These are phyloP conservation scores for Podospora pseudopauciseta DNA, from an alignment of 495 filamentous ascomycete species.

Conservation along the genomic window DNA sequence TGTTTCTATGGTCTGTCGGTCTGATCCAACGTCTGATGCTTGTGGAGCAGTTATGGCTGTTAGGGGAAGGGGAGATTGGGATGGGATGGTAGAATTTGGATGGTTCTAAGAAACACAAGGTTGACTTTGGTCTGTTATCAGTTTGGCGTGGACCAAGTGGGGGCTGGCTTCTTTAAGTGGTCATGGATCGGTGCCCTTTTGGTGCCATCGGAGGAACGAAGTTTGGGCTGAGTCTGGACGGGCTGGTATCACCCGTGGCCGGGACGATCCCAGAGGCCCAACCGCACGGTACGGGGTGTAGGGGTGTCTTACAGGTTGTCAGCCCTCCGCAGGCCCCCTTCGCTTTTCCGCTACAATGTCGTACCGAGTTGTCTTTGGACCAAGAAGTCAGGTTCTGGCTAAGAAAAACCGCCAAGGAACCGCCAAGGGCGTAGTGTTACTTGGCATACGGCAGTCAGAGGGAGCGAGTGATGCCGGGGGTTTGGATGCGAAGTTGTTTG, in stretches of 20 bases:
- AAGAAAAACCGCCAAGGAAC: conserved; percentile 20
- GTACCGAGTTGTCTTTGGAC: conserved; percentile 13
- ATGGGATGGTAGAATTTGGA: conserved; percentile 1
- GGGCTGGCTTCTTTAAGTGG: conserved; percentile 3
- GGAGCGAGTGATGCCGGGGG: background rate
- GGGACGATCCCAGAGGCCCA: background rate
- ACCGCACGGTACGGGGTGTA: background rate
- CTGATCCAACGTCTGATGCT: background rate
- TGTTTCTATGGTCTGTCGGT: background rate
- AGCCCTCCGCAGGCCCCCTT: conserved; percentile 5
- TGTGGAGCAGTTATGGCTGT: background rate
- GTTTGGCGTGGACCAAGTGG: conserved; percentile 9
- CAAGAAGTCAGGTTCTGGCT: conserved; percentile 4
- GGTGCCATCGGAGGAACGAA: background rate
- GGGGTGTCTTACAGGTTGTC: background rate
- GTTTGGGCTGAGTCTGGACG: background rate
- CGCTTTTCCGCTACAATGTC: background rate
- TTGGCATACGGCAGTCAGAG: conserved; percentile 27
- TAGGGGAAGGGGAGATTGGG: background rate
- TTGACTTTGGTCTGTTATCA: background rate
- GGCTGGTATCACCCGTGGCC: background rate
- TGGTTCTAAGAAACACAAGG: background rate
- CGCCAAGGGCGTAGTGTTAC: conserved; percentile 21
- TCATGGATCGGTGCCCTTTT: background rate
- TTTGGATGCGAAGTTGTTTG: background rate